Evolutionary conservation across 78 protist species (phyloP).

Genomic region (Emiliania huxleyi): DNA sequence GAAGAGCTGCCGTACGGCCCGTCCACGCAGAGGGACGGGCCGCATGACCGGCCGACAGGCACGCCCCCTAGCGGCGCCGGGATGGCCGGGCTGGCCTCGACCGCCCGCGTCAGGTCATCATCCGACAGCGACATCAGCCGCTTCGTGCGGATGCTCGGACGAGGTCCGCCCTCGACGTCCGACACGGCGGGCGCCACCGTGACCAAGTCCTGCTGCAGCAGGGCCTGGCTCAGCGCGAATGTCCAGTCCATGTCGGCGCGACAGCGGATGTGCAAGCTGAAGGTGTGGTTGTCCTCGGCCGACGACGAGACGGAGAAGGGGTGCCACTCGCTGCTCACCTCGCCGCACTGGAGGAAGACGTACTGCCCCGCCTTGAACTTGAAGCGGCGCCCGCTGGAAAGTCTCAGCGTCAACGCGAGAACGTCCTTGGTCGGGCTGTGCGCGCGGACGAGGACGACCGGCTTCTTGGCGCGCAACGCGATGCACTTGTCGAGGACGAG

Average conservation of each 20-base stretch:
- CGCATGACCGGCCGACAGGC: background rate
- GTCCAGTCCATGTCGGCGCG: slow-evolving; percentile 1
- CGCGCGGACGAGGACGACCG: background rate
- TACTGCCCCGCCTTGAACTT: slow-evolving; percentile 66
- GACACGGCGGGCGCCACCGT: background rate
- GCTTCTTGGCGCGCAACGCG: background rate
- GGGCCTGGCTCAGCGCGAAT: background rate
- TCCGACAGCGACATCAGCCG: background rate
- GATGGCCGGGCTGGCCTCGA: background rate
- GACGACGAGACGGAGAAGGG: slow-evolving; percentile 83
- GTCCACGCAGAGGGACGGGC: background rate
- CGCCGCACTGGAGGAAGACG: slow-evolving; percentile 76
- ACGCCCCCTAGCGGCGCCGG: background rate
- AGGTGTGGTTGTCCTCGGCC: background rate
- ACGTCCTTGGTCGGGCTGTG: background rate
- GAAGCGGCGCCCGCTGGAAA: background rate
- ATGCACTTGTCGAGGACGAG: background rate
- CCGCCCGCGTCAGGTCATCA: background rate
- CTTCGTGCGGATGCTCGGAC: background rate
- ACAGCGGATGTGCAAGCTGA: slow-evolving; percentile 36
- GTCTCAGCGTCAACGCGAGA: background rate
- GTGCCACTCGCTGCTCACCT: slow-evolving; percentile 83
- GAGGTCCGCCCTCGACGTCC: background rate
- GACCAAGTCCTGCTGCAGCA: too few relatives aligned
- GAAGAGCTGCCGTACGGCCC: background rate